Base-by-base conservation (phyloP, 1,284 basidiomycete species). In the Trametes polyzona region DNA sequence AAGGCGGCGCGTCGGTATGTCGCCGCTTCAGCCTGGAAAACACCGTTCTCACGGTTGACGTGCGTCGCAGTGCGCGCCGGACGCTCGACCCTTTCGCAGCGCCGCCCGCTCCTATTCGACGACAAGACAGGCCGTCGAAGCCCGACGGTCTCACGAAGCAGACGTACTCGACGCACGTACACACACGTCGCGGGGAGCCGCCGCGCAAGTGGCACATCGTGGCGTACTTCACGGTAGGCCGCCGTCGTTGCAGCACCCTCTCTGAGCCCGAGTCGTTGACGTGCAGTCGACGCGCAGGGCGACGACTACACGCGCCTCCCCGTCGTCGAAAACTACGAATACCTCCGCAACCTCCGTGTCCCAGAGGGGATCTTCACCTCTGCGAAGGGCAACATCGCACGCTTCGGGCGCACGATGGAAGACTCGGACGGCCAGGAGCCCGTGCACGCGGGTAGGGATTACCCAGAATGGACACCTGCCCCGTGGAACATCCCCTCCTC, bases 171-270 rank as follows among this genome's bases (percentile, higher is more conserved):
- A 88, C 87, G 30, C 80, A 84, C 37, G 86, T 89, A 72, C 79
- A 83, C 65, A 73, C 83, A 57, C 83, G 81, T 50, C 84, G 82
- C 52, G 76, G 78, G 42, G 75, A 72, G 53, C 78, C 80, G 52
- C 80, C 80, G 42, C 79, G 83, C 36, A 90, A 89, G 76, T 90
- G 88, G 88, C 88, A 90, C 71, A 79, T 90, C 41, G 88, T 90
- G 52, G 87, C 88, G 47, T 90, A 90, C 75, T 90, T 90, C 71
- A 82, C 83, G 73, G 87, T 90, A 71, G 64, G 78, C 66, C 55
- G 47, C 27, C 35, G 53, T 55, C 47, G 21, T 58, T 52, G 59
- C 27, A n/a, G n/a, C 33, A 37, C 26, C 24, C 26, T 42, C 41
- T 29, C 33, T 9, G 30, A 17, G 24, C 21, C 47, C 55, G 23